Base-by-base conservation (phyloP, 768 basidiomycete species). In the Termitomyces sp. region DNA sequence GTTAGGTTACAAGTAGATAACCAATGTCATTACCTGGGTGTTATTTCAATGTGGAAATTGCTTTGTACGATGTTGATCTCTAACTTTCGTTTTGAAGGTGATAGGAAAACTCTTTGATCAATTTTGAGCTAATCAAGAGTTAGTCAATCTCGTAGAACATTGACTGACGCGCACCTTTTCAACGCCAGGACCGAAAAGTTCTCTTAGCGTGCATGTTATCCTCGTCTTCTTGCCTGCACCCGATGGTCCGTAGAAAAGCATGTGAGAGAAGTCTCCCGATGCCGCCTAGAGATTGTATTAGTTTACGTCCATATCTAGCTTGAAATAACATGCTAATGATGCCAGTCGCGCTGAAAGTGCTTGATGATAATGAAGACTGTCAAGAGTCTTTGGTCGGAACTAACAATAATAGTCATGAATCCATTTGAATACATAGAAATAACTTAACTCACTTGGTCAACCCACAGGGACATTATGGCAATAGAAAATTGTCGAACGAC, bases 191-290 rank as follows among this genome's bases (percentile, higher is more conserved):
- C 96, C 97, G 72, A 94, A 99, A 47, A 98, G 69, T 63, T 97
- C 87, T 59, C 88, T 77, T 54, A 99, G 68, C 6, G 92, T 95
- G 58, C 90, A 91, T 61, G 88, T 87, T 62, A 98, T 94, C 35
- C 96, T 80, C 41, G 96, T 98, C 81, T 99, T 99, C 78, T 98
- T 98, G 15, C 96, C 96, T 13, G 96, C 94, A 20, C 96, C 96
- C 4, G 91, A 91, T 9, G 96, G 96, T 0, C 96, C 96, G 65
- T 98, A 99, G 75, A 98, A 96, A 1, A 99, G 82, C 76, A 97
- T 86, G 68, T 99, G 96, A 7, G 96, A 96, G 67, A 99, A 98
- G 75, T 98, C 95, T 0, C 92, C 91, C 1, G 91, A 88, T 1
- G 85, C 81, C 0, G 95, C 88, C 91, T 94, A 64, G 1, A 33